phyloP scores from a whole-genome alignment of 495 filamentous ascomycete genomes.

The Lasiosphaeria hispida region DNA sequence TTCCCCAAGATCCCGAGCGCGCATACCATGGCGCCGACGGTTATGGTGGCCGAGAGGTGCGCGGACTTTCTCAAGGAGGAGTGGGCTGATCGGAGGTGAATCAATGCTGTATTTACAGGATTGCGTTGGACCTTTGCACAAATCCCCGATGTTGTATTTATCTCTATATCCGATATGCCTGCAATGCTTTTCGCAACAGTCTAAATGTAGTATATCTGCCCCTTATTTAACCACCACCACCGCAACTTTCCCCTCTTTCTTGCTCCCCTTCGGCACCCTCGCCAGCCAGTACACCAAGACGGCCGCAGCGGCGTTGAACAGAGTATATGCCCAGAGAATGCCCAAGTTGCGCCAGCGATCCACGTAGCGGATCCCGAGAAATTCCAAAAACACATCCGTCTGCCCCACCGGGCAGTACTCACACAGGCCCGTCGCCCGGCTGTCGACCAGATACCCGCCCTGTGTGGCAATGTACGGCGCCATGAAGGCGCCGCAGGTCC shows the following conservation, averaged over 20 bases:
- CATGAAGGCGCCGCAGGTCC: conserved; percentile 17
- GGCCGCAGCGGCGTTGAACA: conserved; percentile 48
- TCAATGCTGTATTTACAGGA: not conserved
- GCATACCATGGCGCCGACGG: conserved; percentile 47
- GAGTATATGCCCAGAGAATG: conserved; percentile 47
- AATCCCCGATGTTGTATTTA: too few relatives aligned
- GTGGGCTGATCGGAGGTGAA: conserved; percentile 15
- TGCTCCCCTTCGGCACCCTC: conserved; percentile 32
- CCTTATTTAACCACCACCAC: not conserved
- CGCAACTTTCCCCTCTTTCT: not conserved
- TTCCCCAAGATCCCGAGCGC: conserved; percentile 46
- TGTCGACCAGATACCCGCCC: conserved; percentile 34
- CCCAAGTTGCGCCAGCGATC: conserved; percentile 52
- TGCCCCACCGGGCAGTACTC: conserved; percentile 43
- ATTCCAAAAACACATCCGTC: conserved; percentile 44
- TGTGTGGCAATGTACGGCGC: conserved; percentile 14
- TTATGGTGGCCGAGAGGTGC: conserved; percentile 52
- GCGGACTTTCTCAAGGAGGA: conserved; percentile 47
- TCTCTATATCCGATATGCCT: too few relatives aligned
- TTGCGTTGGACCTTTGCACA: not conserved
- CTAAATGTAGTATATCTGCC: not conserved
- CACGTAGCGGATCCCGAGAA: conserved; percentile 38
- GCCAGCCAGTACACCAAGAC: conserved; percentile 49
- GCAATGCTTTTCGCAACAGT: too few relatives aligned
- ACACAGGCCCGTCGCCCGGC: conserved; percentile 32